Evolutionary conservation across 148 eudicot species (phyloP), one percentile per base, ranked within the genome.

Genomic region (Amaranthus cruentus): DNA sequence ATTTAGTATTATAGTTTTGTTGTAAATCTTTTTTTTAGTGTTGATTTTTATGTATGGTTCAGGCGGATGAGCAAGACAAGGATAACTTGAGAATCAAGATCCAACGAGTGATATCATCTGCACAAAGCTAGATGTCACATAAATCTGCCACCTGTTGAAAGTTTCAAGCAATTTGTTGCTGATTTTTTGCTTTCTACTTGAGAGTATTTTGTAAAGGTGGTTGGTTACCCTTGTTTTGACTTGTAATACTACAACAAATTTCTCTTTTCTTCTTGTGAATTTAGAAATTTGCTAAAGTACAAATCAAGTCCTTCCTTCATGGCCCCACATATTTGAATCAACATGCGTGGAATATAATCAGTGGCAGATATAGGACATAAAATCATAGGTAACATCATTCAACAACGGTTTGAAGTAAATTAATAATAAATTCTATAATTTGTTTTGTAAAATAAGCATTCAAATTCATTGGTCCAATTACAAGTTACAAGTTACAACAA

Each of bases 41-140:
- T 5, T 6, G n/a, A 47, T 13, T 3, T 13, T 21, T 18, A 13
- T 56, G n/a, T 52, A 15, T 53, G 43, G 7, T 5, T 44, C 56
- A 73, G 76, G 76, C 76, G 13, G 76, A 73, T 63, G 69, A 73
- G 9, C 49, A 60, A 28, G 76, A 73, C 53, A 73, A 73, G 69
- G 76, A 73, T 73, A 61, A 73, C 49, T 73, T 73, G 76, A 63
- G 61, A 46, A 73, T 44, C 43, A 63, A 73, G 49, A 63, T 73
- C 15, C 69, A 73, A 54, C 63, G 61, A 3, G 76, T 73, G 9
- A n/a, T 73, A 38, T 63, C 76, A 54, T 73, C 76, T n/a, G 51
- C 56, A 4, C 55, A 51, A 43, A 28, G 3, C 70, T 70, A 56
- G 0, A 12, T 51, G 6, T 67, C 12, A 8, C 42, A 3, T 66